Percentiles rank a stretch among this genome's conserved stretches.
These are phyloP conservation scores for Microthyrium microscopicum DNA, from an alignment of 2,329 filamentous ascomycete genomes.

Conservation along the genomic window DNA sequence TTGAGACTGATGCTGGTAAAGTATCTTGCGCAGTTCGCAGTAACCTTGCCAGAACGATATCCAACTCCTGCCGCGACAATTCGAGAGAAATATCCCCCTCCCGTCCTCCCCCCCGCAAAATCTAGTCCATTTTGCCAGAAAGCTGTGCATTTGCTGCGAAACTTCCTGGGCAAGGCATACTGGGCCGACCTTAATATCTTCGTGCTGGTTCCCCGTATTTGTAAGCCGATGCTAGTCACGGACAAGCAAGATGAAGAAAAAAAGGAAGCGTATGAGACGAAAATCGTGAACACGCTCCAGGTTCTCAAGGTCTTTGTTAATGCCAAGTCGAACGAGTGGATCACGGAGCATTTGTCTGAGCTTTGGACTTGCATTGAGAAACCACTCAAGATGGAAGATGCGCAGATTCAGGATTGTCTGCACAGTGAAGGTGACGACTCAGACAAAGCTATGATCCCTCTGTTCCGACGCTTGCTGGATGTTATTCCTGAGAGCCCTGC, in stretches of 20 bases:
- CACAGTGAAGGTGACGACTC: constrained; percentile 54
- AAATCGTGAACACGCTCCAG: constrained; percentile 86
- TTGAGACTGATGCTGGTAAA: too few species aligned
- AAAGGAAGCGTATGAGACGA: constrained; percentile 59
- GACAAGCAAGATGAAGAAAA: constrained; percentile 41
- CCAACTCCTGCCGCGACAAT: constrained; percentile 69
- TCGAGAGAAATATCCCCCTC: too few species aligned
- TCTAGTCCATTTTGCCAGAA: constrained; percentile 68
- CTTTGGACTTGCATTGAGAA: constrained; percentile 86
- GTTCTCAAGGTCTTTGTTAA: constrained; percentile 81
- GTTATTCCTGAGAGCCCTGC: constrained; percentile 67
- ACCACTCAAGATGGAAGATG: constrained; percentile 69
- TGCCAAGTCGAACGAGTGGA: constrained; percentile 80
- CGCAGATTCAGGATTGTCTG: constrained; percentile 85
- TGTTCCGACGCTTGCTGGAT: constrained; percentile 68
- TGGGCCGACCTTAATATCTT: constrained; percentile 91
- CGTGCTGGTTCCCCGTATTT: constrained; percentile 66
- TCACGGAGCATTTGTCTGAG: constrained; percentile 56
- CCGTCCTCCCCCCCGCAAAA: too few species aligned
- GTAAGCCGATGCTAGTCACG: constrained; percentile 66
- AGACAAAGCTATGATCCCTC: constrained; percentile 36
- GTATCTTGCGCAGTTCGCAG: constrained; percentile 91
- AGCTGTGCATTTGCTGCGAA: constrained; percentile 63
- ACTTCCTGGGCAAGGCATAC: constrained; percentile 69
- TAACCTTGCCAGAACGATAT: constrained; percentile 72